Evolutionary conservation across 768 basidiomycete species (phyloP), one percentile per base, ranked within the genome.

Genomic region (Mrakia hoshinonis): DNA sequence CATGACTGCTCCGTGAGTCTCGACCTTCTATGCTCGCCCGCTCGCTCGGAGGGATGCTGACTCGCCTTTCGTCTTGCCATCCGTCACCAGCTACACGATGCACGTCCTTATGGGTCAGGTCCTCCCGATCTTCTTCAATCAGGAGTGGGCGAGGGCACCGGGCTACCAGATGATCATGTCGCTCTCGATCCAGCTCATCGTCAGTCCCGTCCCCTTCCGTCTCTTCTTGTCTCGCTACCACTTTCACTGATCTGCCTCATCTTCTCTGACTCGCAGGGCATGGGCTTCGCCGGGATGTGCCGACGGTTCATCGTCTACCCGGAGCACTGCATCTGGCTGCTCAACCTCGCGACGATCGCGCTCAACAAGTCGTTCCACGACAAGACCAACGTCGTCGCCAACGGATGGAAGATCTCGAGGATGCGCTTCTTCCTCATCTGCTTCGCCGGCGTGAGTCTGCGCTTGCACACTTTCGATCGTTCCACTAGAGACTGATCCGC

Each of bases 311-410:
- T 77, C 47, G 76, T 77, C 22, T 77, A 74, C 66, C 74, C 73
- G 13, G 54, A 69, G 22, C 63, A 72, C 38, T 72, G 70, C 49
- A 76, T 79, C 48, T 79, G 78, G 78, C 77, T 76, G 15, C 39
- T 72, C 68, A 78, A 77, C 62, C 72, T 79, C 12, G 76, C 74
- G 49, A 73, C 68, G 10, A 78, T 77, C 43, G 79, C 79, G 12
- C 71, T 78, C 47, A 75, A 77, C 74, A 79, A 78, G 52, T 76
- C 77, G 0, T 70, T 77, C 51, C 70, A 72, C 65, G 47, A 38
- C 26, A 73, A 73, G 11, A 62, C 73, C 49, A 76, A 67, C 65
- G 74, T 49, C 52, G 73, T 68, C 70, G 74, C 74, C 68, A 76
- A 76, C 66, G 73, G 78, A 55, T 75, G 79, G 68, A 77, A 77